Conservation (phyloP, 441 rosid genomes). For the Aleurites moluccanus region DNA sequence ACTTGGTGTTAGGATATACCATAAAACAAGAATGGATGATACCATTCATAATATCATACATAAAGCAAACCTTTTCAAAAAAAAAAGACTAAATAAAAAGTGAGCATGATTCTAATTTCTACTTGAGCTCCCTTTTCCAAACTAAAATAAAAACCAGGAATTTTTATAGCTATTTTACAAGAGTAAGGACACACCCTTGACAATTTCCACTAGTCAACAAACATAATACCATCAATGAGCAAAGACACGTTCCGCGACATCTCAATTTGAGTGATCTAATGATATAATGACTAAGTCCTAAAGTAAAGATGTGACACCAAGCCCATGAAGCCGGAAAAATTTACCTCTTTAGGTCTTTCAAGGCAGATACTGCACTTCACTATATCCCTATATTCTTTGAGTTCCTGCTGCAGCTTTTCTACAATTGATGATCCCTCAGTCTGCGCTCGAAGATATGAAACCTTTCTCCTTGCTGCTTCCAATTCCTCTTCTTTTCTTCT, state of each 20-base stretch:
- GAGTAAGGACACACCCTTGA: neutral
- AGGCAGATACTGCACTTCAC: slow-evolving; percentile 88
- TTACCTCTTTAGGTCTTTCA: slow-evolving; percentile 93
- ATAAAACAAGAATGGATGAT: neutral
- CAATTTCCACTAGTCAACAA: neutral
- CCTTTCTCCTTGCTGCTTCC: slow-evolving; percentile 66
- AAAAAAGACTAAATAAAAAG: neutral
- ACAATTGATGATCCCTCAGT: slow-evolving; percentile 68
- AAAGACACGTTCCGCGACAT: neutral
- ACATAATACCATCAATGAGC: neutral
- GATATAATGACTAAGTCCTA: neutral
- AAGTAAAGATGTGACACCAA: neutral
- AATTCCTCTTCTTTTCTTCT: slow-evolving; percentile 83
- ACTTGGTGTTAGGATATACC: too few relatives aligned
- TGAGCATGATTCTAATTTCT: too few relatives aligned
- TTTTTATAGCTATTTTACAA: neutral
- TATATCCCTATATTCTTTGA: slow-evolving; percentile 81
- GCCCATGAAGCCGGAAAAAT: neutral
- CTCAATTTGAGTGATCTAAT: neutral
- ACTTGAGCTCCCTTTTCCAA: neutral
- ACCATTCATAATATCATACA: neutral
- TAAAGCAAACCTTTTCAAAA: neutral
- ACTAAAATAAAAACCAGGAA: neutral
- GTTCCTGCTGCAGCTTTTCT: slow-evolving; percentile 81
- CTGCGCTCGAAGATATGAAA: slow-evolving; percentile 54